Percentiles rank a stretch among this genome's conserved stretches.
phyloP scores from a whole-genome alignment of 345 rosid genomes.

The Eucalyptus sp. region DNA sequence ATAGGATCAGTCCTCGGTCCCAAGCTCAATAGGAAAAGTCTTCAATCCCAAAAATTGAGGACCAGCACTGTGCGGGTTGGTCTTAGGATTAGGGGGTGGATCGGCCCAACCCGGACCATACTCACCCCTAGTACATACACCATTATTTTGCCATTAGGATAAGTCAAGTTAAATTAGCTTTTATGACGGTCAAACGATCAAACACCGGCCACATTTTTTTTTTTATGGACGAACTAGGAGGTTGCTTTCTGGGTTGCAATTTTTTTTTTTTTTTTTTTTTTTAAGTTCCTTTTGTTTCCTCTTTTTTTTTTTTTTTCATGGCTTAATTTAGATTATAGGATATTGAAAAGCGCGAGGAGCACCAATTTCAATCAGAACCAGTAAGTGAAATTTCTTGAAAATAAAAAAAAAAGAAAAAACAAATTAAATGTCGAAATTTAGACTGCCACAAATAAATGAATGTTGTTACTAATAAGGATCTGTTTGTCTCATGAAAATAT shows the following conservation, averaged over 20 bases:
- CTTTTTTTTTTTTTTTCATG: neutral
- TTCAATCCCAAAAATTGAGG: too few relatives aligned
- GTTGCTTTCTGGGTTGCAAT: neutral
- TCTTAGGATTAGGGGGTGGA: too few relatives aligned
- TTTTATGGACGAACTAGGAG: neutral
- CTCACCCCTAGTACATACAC: neutral
- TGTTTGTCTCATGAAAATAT: too few relatives aligned
- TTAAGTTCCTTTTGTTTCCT: neutral
- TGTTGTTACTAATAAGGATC: too few relatives aligned
- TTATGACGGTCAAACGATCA: neutral
- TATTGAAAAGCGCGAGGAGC: neutral
- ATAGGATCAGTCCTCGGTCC: too few relatives aligned
- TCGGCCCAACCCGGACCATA: too few relatives aligned
- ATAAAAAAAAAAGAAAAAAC: neutral
- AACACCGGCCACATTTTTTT: neutral
- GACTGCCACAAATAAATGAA: too few relatives aligned
- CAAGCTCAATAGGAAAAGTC: too few relatives aligned
- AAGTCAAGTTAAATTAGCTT: neutral
- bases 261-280: accelerated
- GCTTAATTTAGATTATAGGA: neutral
- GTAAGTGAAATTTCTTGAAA: neutral
- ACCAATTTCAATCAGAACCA: neutral
- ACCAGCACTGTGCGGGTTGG: too few relatives aligned
- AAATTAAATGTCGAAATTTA: too few relatives aligned
- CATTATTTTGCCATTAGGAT: neutral